Conservation (phyloP, 176 grass and related monocot genomes). For the Aegilops speltoides region DNA sequence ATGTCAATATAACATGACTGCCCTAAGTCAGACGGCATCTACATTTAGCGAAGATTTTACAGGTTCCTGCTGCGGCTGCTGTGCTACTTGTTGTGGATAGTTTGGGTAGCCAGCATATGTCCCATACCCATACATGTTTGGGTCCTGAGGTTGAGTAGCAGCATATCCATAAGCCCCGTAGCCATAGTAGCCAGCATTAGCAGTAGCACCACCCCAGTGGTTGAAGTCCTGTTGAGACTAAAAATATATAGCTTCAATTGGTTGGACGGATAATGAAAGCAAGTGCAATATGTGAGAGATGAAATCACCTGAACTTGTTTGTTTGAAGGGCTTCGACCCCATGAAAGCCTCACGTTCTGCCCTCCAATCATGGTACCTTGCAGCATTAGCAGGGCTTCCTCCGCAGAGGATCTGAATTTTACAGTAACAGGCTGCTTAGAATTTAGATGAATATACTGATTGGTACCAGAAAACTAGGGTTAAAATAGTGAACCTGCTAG, state of each 20-base stretch:
- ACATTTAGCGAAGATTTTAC: no score
- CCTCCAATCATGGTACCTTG: constrained; percentile 85
- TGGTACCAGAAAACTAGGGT: no score
- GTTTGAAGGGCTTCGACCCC: constrained; percentile 88
- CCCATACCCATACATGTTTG: constrained; percentile 86
- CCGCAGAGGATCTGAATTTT: constrained; percentile 42
- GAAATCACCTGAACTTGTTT: constrained; percentile 51
- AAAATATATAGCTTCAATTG: no score
- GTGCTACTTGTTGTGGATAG: constrained; percentile 70
- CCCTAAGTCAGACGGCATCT: no score
- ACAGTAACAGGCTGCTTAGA: no score
- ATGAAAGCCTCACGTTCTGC: constrained; percentile 90
- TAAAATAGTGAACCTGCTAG: constrained; percentile 36
- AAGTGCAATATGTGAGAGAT: no score
- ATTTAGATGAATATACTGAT: no score
- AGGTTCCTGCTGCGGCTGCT: constrained; percentile 52
- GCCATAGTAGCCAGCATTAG: constrained; percentile 55
- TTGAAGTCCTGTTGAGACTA: constrained; percentile 59
- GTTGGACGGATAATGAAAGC: no score
- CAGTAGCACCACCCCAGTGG: constrained; percentile 55
- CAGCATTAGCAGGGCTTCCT: constrained; percentile 71
- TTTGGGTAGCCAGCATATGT: constrained; percentile 75
- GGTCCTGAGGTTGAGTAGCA: constrained; percentile 71
- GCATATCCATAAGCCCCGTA: constrained; percentile 62
- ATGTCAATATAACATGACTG: no score